phyloP scores from a whole-genome alignment of 2,329 filamentous ascomycete species.

The Fusarium nelsonii region DNA sequence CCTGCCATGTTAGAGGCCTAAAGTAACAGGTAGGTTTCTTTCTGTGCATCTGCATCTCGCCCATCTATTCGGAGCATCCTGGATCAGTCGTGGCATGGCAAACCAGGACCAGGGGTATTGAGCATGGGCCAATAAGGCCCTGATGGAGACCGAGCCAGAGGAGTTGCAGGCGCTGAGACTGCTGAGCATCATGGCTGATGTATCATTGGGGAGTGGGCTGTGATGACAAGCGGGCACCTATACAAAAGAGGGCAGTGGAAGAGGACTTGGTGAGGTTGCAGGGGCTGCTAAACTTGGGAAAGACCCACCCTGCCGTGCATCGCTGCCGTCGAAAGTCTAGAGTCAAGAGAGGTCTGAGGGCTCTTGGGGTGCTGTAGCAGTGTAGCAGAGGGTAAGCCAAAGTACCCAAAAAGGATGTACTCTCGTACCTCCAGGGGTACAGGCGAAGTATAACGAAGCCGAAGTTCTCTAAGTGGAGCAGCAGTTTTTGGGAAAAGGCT shows the following conservation, averaged over 20 bases:
- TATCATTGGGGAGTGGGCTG: constrained; percentile 42
- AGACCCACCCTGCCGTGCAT: constrained; percentile 36
- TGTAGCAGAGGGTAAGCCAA: constrained; percentile 16
- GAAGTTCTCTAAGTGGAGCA: constrained; percentile 42
- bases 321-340: constrained; percentile 34
- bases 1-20: constrained; percentile 37
- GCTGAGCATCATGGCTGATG: constrained; percentile 37
- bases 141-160: constrained; percentile 34
- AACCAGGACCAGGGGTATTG: constrained; percentile 38
- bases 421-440: constrained; percentile 41
- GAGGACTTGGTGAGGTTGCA: constrained; percentile 32
- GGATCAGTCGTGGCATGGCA: constrained; percentile 34
- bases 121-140: constrained; percentile 43
- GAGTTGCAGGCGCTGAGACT: constrained; percentile 37
- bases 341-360: constrained; percentile 28
- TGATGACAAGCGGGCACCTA: constrained; percentile 46
- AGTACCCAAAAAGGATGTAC: constrained; percentile 34
- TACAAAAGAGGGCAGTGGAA: constrained; percentile 11
- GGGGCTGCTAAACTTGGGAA: constrained; percentile 31
- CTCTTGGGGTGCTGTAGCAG: constrained; percentile 22
- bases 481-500: constrained; percentile 18
- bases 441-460: constrained; percentile 39
- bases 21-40: constrained; percentile 33
- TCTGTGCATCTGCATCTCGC: constrained; percentile 42
- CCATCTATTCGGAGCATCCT: constrained; percentile 45